A percentile compares a stretch with the other conserved stretches of the same genome.
These are phyloP conservation scores for Curvularia sp. DNA, from an alignment of 2,329 filamentous ascomycete genomes.

Conservation along the genomic window DNA sequence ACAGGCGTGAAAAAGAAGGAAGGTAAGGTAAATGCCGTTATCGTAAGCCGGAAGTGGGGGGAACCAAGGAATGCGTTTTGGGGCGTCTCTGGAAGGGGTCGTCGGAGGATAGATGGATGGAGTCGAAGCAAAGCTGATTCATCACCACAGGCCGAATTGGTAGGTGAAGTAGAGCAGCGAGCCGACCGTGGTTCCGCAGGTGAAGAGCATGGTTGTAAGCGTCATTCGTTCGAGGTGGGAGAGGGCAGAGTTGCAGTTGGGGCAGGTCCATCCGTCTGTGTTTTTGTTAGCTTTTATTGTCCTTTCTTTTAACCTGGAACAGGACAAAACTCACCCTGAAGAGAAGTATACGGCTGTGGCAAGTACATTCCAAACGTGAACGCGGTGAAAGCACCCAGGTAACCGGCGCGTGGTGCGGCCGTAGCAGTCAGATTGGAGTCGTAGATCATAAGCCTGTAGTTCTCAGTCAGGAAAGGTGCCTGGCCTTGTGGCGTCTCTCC, in stretches of 20 bases:
- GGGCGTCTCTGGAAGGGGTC: neutral
- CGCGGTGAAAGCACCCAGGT: constrained; percentile 60
- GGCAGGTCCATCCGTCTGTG: constrained; percentile 59
- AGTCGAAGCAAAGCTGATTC: neutral
- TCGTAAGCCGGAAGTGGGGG: constrained; percentile 12
- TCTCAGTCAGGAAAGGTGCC: constrained; percentile 62
- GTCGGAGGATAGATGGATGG: no score
- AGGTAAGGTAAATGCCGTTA: constrained; percentile 26
- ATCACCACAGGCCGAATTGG: constrained; percentile 52
- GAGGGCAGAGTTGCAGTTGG: constrained; percentile 62
- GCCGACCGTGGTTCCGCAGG: constrained; percentile 62
- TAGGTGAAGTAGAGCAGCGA: constrained; percentile 63
- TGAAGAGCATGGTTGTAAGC: constrained; percentile 62
- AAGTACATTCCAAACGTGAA: constrained; percentile 70
- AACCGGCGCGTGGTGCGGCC: constrained; percentile 61
- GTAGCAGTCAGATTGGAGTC: constrained; percentile 62
- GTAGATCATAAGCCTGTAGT: constrained; percentile 69
- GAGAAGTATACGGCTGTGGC: constrained; percentile 59
- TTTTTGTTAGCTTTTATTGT: constrained; percentile 13
- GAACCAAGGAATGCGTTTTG: neutral
- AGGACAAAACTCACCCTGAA: constrained; percentile 53
- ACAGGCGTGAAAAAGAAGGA: constrained; percentile 30
- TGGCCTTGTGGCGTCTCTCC: constrained; percentile 38
- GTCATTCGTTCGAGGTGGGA: constrained; percentile 62
- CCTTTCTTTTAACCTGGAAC: neutral